These are phyloP conservation scores for Singerocomus rubriflavus DNA, from an alignment of 1,284 basidiomycete genomes.

Conservation along the genomic window DNA sequence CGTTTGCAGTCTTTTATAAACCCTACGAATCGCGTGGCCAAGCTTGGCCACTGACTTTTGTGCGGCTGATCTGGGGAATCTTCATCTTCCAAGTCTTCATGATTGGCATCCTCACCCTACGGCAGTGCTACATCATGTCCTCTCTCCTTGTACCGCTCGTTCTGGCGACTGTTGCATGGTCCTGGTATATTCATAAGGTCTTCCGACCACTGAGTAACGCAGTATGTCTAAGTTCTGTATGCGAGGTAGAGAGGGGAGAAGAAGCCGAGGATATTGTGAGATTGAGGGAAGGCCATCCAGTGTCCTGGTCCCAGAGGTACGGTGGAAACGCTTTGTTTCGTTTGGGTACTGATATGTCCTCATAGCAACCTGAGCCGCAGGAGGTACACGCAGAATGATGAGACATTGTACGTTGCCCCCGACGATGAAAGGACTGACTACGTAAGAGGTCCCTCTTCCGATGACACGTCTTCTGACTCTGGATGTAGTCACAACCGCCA, in stretches of 20 bases:
- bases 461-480: conserved; percentile 7
- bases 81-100: conserved; percentile 89
- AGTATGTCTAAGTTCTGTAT: conserved; percentile 82
- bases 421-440: conserved; percentile 91
- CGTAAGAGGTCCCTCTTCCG: conserved; percentile 40
- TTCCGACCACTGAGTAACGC: conserved; percentile 80
- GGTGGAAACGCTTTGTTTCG: conserved; percentile 3
- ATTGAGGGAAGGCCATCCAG: conserved; percentile 74
- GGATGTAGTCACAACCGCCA: conserved; percentile 79
- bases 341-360: conserved; percentile 8
- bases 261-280: conserved; percentile 73
- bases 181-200: conserved; percentile 68
- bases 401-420: conserved; percentile 90
- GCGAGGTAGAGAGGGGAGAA: conserved; percentile 84
- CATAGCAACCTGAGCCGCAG: conserved; percentile 76
- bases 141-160: conserved; percentile 79
- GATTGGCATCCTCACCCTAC: conserved; percentile 89
- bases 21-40: conserved; percentile 92
- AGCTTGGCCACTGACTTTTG: conserved; percentile 92
- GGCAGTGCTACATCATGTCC: conserved; percentile 75
- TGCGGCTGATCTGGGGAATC: conserved; percentile 84
- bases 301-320: conserved; percentile 83
- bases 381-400: conserved; percentile 89
- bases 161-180: conserved; percentile 74
- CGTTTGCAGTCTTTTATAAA: conserved; percentile 77